Conservation (phyloP, 768 basidiomycete genomes). For the Hericium rajendrae region DNA sequence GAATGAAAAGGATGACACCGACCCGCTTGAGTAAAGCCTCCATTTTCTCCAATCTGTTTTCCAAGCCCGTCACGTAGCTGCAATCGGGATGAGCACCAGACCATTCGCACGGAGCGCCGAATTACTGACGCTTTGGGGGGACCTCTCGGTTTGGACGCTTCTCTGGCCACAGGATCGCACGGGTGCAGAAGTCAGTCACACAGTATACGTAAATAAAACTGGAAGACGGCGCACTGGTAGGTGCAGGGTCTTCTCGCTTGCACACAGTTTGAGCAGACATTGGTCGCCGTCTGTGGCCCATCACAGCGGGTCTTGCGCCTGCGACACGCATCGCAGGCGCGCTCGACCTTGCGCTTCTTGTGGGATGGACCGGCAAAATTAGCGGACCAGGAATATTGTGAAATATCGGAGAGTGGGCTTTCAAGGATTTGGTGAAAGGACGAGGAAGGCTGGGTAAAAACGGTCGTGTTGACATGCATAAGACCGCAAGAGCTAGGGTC, state of each 20-base stretch:
- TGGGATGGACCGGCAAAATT: constrained; percentile 10
- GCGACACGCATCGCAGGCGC: constrained; percentile 27
- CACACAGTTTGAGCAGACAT: constrained; percentile 29
- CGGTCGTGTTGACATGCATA: neutral
- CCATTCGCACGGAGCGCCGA: neutral
- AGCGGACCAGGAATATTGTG: neutral
- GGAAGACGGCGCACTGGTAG: constrained; percentile 20
- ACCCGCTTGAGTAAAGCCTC: constrained; percentile 28
- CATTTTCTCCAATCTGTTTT: constrained; percentile 27
- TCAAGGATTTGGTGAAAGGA: constrained; percentile 1
- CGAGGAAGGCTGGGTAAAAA: neutral
- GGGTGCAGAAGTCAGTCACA: too few relatives aligned
- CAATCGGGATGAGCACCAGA: neutral
- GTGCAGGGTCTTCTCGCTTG: constrained; percentile 23
- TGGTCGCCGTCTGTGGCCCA: constrained; percentile 23
- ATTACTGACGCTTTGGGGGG: constrained; percentile 30
- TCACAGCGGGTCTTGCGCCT: constrained; percentile 25
- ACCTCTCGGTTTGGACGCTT: constrained; percentile 28
- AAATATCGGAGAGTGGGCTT: neutral
- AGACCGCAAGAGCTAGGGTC: neutral
- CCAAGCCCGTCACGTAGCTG: constrained; percentile 26
- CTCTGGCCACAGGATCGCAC: constrained; percentile 13
- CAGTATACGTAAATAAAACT: too few relatives aligned
- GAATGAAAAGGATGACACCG: constrained; percentile 9
- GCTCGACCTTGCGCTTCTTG: constrained; percentile 26